A percentile compares a stretch with the other conserved stretches of the same genome.
Evolutionary conservation across 371 early-diverging fungal species (phyloP).

Genomic region (Vittaforma corneae): DNA sequence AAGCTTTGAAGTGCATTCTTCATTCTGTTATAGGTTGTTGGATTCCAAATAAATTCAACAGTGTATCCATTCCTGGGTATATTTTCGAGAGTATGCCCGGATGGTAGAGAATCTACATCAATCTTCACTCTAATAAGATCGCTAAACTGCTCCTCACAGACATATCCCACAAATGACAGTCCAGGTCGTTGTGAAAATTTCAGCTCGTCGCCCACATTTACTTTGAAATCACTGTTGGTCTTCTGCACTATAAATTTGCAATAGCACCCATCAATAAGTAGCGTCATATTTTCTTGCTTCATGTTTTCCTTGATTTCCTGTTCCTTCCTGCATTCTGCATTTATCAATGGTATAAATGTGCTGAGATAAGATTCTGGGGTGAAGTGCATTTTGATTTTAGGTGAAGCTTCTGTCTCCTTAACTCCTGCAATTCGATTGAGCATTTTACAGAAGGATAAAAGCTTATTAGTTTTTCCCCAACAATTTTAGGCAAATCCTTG

Average conservation of each 20-base stretch:
- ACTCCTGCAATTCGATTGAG: too few species aligned
- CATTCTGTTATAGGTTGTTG: constrained; percentile 72
- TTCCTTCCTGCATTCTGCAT: constrained; percentile 88
- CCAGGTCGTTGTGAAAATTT: constrained; percentile 74
- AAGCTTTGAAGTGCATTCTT: constrained; percentile 32
- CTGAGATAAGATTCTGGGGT: constrained; percentile 89
- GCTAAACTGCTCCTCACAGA: constrained; percentile 75
- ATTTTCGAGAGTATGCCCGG: constrained; percentile 66
- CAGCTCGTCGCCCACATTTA: constrained; percentile 88
- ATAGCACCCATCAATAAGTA: constrained; percentile 85
- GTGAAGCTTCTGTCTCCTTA: background rate
- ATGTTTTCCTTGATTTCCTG: constrained; percentile 80
- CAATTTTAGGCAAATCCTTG: constrained; percentile 65
- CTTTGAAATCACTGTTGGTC: constrained; percentile 75
- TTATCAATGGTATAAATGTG: constrained; percentile 80
- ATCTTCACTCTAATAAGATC: constrained; percentile 80
- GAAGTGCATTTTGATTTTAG: constrained; percentile 19
- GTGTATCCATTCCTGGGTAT: constrained; percentile 79
- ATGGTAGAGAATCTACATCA: constrained; percentile 78
- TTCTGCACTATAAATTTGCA: constrained; percentile 78
- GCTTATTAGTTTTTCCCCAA: constrained; percentile 69
- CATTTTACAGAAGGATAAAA: too few species aligned
- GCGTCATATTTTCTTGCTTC: constrained; percentile 79
- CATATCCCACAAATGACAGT: constrained; percentile 68
- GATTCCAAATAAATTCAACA: constrained; percentile 95